Conservation (phyloP, 257 asterid genomes). For the Solanum arcanum region DNA sequence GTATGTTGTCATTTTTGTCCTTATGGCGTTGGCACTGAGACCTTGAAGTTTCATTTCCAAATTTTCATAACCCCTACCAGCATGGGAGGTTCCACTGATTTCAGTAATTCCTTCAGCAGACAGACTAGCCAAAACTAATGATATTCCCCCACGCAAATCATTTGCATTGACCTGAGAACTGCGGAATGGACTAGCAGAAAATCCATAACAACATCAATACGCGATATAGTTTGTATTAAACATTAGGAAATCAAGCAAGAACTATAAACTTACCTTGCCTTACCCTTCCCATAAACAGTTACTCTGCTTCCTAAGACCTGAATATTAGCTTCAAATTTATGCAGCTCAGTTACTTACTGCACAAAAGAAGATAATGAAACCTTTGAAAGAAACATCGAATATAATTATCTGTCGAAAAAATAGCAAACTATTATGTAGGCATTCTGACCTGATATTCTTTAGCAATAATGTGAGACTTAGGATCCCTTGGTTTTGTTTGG, state of each 20-base stretch:
- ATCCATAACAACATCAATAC: neutral
- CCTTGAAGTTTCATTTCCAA: constrained; percentile 27
- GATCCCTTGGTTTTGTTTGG: too few relatives aligned
- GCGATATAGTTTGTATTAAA: neutral
- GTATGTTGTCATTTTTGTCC: neutral
- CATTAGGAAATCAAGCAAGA: neutral
- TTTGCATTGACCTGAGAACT: constrained; percentile 23
- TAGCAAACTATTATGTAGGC: too few relatives aligned
- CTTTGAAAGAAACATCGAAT: too few relatives aligned
- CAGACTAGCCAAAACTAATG: constrained; percentile 30
- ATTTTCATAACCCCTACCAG: constrained; percentile 30
- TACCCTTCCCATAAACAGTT: constrained; percentile 1
- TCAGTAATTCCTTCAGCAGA: constrained; percentile 33
- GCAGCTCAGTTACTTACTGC: constrained; percentile 27
- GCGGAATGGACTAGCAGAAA: constrained; percentile 7
- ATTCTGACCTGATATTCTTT: too few relatives aligned
- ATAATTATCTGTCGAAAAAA: too few relatives aligned
- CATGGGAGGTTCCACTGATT: constrained; percentile 12
- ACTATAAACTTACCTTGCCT: constrained; percentile 5
- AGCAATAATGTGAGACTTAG: too few relatives aligned
- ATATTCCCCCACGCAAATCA: constrained; percentile 31
- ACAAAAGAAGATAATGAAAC: neutral
- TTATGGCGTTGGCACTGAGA: constrained; percentile 20
- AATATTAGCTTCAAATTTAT: constrained; percentile 27
- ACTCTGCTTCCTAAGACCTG: constrained; percentile 13